Percentiles rank a stretch among this genome's conserved stretches.
phyloP scores from a whole-genome alignment of 495 filamentous ascomycete species.

The Aspergillus coremiiformis region DNA sequence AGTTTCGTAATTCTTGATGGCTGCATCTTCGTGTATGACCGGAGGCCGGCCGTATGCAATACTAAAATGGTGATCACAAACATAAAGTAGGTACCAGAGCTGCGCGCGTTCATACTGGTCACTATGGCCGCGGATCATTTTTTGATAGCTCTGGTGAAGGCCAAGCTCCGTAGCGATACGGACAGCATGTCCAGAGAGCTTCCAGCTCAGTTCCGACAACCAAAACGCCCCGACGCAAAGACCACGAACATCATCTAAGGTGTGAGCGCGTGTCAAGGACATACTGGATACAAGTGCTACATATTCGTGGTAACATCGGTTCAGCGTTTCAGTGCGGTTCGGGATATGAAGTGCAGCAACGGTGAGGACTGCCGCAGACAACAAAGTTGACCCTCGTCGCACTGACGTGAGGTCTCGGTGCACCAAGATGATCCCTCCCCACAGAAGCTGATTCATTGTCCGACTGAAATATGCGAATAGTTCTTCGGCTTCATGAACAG shows the following conservation, averaged over 20 bases:
- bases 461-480: conserved; percentile 47
- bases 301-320: conserved; percentile 46
- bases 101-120: conserved; percentile 47
- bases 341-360: conserved; percentile 48
- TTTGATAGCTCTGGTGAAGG: conserved; percentile 44
- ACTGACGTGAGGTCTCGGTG: conserved; percentile 43
- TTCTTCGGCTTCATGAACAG: conserved; percentile 43
- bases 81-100: conserved; percentile 47
- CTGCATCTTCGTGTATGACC: conserved; percentile 46
- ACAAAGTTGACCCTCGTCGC: conserved; percentile 41
- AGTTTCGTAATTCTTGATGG: conserved; percentile 45
- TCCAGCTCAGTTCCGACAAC: conserved; percentile 49
- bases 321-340: conserved; percentile 43
- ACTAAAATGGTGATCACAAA: conserved; percentile 51
- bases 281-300: conserved; percentile 44
- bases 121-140: conserved; percentile 34
- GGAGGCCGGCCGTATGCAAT: conserved; percentile 49
- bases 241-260: conserved; percentile 45
- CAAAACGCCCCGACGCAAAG: conserved; percentile 49
- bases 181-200: conserved; percentile 46
- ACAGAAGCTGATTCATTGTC: conserved; percentile 49
- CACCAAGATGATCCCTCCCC: conserved; percentile 49
- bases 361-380: conserved; percentile 45
- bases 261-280: conserved; percentile 44
- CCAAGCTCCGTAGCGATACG: conserved; percentile 48